These are phyloP conservation scores for Setaria italica DNA, from an alignment of 202 grass and related monocot genomes.

Conservation along the genomic window DNA sequence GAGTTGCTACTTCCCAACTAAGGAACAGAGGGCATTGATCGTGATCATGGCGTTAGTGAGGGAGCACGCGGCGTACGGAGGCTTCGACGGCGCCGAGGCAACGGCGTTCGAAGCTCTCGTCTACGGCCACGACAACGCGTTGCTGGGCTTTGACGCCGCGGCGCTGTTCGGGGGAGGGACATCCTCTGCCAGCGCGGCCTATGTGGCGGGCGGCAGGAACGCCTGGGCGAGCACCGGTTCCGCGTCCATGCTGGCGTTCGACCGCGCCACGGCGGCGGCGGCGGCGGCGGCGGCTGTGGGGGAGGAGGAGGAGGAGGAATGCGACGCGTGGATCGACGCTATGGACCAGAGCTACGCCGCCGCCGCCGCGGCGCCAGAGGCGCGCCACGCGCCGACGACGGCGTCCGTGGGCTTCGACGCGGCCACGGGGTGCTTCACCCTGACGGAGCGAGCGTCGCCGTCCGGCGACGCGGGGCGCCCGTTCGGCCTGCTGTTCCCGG, in stretches of 20 bases:
- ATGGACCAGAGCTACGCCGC: slow-evolving; percentile 50
- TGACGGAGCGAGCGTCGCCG: slow-evolving; percentile 40
- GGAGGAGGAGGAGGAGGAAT: slow-evolving; percentile 20
- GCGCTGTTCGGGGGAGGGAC: slow-evolving; percentile 31
- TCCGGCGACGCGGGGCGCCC: slow-evolving; percentile 22
- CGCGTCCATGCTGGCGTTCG: slow-evolving; percentile 63
- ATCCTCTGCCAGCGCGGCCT: not conserved
- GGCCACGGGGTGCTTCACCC: slow-evolving; percentile 48
- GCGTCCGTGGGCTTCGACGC: slow-evolving; percentile 52
- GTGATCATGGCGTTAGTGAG: slow-evolving; percentile 50
- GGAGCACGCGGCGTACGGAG: slow-evolving; percentile 36
- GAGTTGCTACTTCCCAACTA: not conserved
- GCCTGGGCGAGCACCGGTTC: slow-evolving; percentile 38
- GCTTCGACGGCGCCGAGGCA: slow-evolving; percentile 39
- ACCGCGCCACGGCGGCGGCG: not conserved
- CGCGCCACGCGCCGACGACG: not conserved
- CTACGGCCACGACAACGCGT: slow-evolving; percentile 9
- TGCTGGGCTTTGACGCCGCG: slow-evolving; percentile 28
- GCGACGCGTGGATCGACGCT: slow-evolving; percentile 68
- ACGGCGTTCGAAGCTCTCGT: slow-evolving; percentile 25
- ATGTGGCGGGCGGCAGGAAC: not conserved
- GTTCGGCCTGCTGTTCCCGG: slow-evolving; percentile 53
- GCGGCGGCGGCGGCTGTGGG: not conserved
- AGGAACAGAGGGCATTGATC: not conserved
- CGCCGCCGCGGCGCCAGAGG: not conserved